These are phyloP conservation scores for Cladosporium velox DNA, from an alignment of 2,329 filamentous ascomycete genomes.

Conservation along the genomic window DNA sequence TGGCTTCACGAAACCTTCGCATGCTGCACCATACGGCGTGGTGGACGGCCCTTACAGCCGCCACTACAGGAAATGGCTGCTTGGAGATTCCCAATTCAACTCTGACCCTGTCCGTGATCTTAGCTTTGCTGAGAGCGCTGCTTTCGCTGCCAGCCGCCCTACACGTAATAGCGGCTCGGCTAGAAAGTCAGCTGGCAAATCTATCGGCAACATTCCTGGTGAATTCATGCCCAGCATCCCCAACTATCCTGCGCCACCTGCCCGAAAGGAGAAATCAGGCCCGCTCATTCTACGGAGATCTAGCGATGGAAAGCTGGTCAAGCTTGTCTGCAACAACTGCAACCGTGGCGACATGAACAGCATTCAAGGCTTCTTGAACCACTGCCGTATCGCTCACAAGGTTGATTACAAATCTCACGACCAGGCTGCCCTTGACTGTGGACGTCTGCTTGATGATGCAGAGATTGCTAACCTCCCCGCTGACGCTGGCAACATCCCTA, in stretches of 20 bases:
- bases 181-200: slow-evolving; percentile 50
- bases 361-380: slow-evolving; percentile 98
- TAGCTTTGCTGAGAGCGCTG: slow-evolving; percentile 27
- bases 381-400: slow-evolving; percentile 93
- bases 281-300: slow-evolving; percentile 83
- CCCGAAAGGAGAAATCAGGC: slow-evolving; percentile 68
- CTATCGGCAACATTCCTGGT: slow-evolving; percentile 64
- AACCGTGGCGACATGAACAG: slow-evolving; percentile 89
- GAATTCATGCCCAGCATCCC: slow-evolving; percentile 51
- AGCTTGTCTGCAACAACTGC: slow-evolving; percentile 85
- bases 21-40: slow-evolving; percentile 87
- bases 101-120: slow-evolving; percentile 39
- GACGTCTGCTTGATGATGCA: slow-evolving; percentile 74
- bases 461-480: slow-evolving; percentile 45
- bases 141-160: slow-evolving; percentile 65
- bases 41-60: slow-evolving; percentile 89
- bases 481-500: slow-evolving; percentile 28
- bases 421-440: slow-evolving; percentile 84
- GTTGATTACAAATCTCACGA: slow-evolving; percentile 95
- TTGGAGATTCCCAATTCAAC: slow-evolving; percentile 85
- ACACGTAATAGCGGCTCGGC: slow-evolving; percentile 75
- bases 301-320: slow-evolving; percentile 79
- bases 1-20: slow-evolving; percentile 68
- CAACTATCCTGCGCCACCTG: slow-evolving; percentile 69
- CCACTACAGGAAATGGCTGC: slow-evolving; percentile 94